Evolutionary conservation across 2,329 filamentous ascomycete species (phyloP).

Genomic region (Juglanconis sp.): DNA sequence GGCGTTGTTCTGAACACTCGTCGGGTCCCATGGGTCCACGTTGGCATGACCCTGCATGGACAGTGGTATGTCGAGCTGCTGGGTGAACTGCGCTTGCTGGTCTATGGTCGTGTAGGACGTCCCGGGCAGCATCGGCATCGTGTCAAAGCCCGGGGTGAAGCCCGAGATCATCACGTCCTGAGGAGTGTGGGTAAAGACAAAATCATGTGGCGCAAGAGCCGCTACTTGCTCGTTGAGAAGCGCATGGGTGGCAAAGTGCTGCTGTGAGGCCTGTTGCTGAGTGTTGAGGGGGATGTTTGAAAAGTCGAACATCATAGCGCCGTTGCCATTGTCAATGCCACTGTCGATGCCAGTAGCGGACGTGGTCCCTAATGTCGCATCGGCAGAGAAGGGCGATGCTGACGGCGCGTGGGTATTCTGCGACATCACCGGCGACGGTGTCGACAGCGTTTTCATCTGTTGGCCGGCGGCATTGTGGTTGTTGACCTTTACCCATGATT

Average conservation of each 20-base stretch:
- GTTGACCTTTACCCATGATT: conserved; percentile 47
- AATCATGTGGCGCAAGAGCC: conserved; percentile 41
- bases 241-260: conserved; percentile 5
- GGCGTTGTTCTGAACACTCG: conserved; percentile 30
- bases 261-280: conserved; percentile 4
- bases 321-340: not conserved
- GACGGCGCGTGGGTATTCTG: conserved; percentile 26
- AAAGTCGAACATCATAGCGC: conserved; percentile 2
- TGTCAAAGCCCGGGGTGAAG: conserved; percentile 29
- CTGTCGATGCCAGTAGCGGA: not conserved
- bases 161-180: conserved; percentile 17
- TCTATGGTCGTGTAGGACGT: conserved; percentile 22
- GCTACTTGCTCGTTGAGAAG: conserved; percentile 20
- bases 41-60: conserved; percentile 34
- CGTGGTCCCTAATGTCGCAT: not conserved
- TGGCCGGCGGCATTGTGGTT: conserved; percentile 25
- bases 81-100: conserved; percentile 12
- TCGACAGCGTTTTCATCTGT: conserved; percentile 20
- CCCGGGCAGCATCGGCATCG: not conserved
- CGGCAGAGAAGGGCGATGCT: not conserved
- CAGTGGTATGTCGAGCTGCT: conserved; percentile 36
- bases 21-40: conserved; percentile 41
- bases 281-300: not conserved
- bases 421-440: conserved; percentile 34
- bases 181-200: conserved; percentile 35